Evolutionary conservation across 2,329 filamentous ascomycete genomes (phyloP).

Genomic region (Clarireedia monteithiana): DNA sequence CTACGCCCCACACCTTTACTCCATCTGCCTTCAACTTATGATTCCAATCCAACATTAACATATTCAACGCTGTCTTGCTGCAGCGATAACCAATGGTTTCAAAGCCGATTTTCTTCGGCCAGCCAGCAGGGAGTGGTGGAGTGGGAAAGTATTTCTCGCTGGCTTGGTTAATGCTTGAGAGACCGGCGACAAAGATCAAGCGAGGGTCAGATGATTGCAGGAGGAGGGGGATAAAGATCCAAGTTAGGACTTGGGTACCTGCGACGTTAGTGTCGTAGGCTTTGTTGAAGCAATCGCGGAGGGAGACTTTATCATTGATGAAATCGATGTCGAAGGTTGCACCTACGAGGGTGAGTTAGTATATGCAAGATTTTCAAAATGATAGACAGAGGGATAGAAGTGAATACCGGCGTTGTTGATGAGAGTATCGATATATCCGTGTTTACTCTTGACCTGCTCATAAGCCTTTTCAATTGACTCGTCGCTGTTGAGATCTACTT

Average conservation of each 20-base stretch:
- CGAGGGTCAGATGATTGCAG: slow-evolving; percentile 37
- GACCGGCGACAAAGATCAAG: slow-evolving; percentile 39
- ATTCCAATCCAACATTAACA: slow-evolving; percentile 41
- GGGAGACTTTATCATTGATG: slow-evolving; percentile 21
- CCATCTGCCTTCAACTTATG: slow-evolving; percentile 39
- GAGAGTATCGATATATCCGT: slow-evolving; percentile 15
- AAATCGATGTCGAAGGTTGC: slow-evolving; percentile 28
- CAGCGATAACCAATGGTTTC: slow-evolving; percentile 32
- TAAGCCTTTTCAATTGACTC: slow-evolving; percentile 19
- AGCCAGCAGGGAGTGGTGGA: slow-evolving; percentile 28
- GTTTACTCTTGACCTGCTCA: slow-evolving; percentile 12
- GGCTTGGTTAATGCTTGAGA: slow-evolving; percentile 28
- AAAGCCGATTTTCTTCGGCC: slow-evolving; percentile 33
- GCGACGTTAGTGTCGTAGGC: slow-evolving; percentile 29
- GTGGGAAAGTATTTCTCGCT: slow-evolving; percentile 22
- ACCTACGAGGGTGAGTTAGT: slow-evolving; percentile 4
- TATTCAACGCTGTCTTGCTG: slow-evolving; percentile 39
- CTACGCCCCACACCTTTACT: slow-evolving; percentile 41
- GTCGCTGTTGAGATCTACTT: slow-evolving; percentile 20
- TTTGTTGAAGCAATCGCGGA: slow-evolving; percentile 21
- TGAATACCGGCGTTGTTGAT: slow-evolving; percentile 20
- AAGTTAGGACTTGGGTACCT: slow-evolving; percentile 26
- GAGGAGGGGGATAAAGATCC: slow-evolving; percentile 29
- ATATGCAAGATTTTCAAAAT: neutral
- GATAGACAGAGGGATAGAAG: neutral